Evolutionary conservation across 2,329 filamentous ascomycete genomes (phyloP).

Genomic region (Epichloe coenophiala): DNA sequence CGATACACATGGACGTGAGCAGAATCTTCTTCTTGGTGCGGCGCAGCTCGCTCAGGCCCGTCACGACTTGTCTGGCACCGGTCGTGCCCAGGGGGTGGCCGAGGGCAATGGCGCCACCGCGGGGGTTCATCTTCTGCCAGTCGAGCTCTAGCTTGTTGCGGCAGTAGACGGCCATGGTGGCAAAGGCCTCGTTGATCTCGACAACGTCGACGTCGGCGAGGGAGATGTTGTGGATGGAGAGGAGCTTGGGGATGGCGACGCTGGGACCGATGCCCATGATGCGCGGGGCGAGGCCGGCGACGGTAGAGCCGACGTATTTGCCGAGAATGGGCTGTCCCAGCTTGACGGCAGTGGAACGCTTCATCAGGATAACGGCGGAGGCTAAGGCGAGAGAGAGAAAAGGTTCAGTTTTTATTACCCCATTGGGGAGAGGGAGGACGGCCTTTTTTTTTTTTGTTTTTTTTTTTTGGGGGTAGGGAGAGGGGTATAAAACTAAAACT

Average conservation of each 20-base stretch:
- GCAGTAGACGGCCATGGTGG: slow-evolving; percentile 95
- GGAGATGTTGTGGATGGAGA: slow-evolving; percentile 63
- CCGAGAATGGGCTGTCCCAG: slow-evolving; percentile 83
- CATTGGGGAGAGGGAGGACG: not conserved
- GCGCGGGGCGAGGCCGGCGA: slow-evolving; percentile 77
- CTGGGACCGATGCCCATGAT: slow-evolving; percentile 93
- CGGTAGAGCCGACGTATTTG: slow-evolving; percentile 87
- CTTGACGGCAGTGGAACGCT: slow-evolving; percentile 75
- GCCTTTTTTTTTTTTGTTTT: no score
- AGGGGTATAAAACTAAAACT: not conserved
- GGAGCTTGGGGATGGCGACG: slow-evolving; percentile 66
- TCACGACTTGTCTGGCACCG: slow-evolving; percentile 72
- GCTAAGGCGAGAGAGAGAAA: slow-evolving; percentile 30
- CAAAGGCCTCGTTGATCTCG: slow-evolving; percentile 96
- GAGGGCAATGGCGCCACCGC: slow-evolving; percentile 70
- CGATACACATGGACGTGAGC: slow-evolving; percentile 81
- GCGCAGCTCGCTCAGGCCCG: slow-evolving; percentile 72
- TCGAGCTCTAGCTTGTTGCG: slow-evolving; percentile 57
- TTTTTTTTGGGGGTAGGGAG: accelerated
- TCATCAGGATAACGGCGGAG: slow-evolving; percentile 84
- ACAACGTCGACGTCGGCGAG: slow-evolving; percentile 77
- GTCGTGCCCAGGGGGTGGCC: slow-evolving; percentile 79
- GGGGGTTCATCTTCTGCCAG: slow-evolving; percentile 66
- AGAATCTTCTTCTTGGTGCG: slow-evolving; percentile 81
- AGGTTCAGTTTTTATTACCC: not conserved